Base-by-base conservation (phyloP, 352 stramenopile species). In the Phytophthora sansomeana region DNA sequence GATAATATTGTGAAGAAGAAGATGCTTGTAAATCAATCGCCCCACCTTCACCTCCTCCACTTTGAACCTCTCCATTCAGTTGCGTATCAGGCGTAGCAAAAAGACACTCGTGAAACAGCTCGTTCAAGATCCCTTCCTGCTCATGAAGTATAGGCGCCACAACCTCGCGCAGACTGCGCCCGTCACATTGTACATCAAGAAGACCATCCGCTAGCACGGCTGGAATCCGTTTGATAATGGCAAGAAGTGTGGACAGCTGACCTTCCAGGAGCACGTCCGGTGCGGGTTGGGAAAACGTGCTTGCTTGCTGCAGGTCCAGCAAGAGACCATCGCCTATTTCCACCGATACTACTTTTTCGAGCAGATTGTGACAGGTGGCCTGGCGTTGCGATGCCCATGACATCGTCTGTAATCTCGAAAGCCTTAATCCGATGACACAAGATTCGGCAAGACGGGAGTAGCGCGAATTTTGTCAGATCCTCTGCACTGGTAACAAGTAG, bases 101-200 rank as follows among this genome's bases (percentile, higher is more conserved):
- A 6, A 93, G 67, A 59, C 85, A 93, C 9, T 76, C 55, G 35
- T 89, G 67, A 52, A 90, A 93, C 8, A 93, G 65, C 64, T 93
- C 85, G 14, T 87, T 63, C 39, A 91, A 64, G n/a, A 91, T 82
- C 1, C 72, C 81, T 74, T 90, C 78, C 47, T 89, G 50, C 21
- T 83, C 65, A 51, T 87, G 78, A 39, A 91, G 65, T 3, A 56
- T 83, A 14, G 67, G 62, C 5, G 77, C 58, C 11, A 91, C 42
- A 30, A 87, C 67, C 41, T 88, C 81, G 8, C 81, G 80, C 36
- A 89, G 66, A 32, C 75, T 87, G 10, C 80, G 69, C 24, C 80
- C 77, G 13, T 76, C 70, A 52, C 69, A 72, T 8, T 77, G 69
- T 2, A 75, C 59, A 28, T 88, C 80, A 33, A 78, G 65, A 49